Evolutionary conservation across 768 basidiomycete genomes (phyloP), one percentile per base, ranked within the genome.

Genomic region (Leccinum fibrillosum): DNA sequence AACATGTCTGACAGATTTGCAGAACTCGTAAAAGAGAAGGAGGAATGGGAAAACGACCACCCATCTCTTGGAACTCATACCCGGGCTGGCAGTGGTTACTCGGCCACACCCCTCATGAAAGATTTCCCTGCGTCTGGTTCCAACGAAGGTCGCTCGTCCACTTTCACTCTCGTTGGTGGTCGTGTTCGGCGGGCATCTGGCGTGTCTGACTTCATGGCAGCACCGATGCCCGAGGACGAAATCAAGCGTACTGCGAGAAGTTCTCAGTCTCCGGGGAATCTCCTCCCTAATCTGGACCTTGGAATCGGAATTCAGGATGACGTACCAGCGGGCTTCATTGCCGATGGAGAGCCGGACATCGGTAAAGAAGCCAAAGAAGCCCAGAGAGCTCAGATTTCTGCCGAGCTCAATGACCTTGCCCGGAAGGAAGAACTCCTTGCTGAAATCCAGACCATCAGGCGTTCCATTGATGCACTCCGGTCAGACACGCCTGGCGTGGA

Each of bases 11-110:
- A 82, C 49, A 78, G 85, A 49, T 86, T 95, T 71, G 80, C 77
- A 11, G 80, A 75, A 56, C 74, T 92, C 44, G 77, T 82, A 26
- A 77, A 77, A 47, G 94, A 97, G 69, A 85, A 87, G 54, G 82
- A 82, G 39, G 85, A 88, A 57, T 98, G 95, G 95, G 94, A 96
- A 69, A 85, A 80, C 64, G 86, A 90, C 50, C 92, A 97, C 67
- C 88, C 89, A 5, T 77, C 81, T 44, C 74, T 85, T 56, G 66
- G 73, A 57, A 84, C 79, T 66, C 84, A 90, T 70, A 83, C 77
- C 35, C 79, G 90, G 15, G 74, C 82, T 34, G 82, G 84, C 54
- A 91, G 88, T 63, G 81, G 79, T 35, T 74, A 82, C 49, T 90
- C 90, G 19, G 81, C 76, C 56, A 77, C 79, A 32, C 86, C 86